A percentile compares a stretch with the other conserved stretches of the same genome.
These are phyloP conservation scores for Retiboletus fuscus DNA, from an alignment of 1,284 basidiomycete species.

Conservation along the genomic window DNA sequence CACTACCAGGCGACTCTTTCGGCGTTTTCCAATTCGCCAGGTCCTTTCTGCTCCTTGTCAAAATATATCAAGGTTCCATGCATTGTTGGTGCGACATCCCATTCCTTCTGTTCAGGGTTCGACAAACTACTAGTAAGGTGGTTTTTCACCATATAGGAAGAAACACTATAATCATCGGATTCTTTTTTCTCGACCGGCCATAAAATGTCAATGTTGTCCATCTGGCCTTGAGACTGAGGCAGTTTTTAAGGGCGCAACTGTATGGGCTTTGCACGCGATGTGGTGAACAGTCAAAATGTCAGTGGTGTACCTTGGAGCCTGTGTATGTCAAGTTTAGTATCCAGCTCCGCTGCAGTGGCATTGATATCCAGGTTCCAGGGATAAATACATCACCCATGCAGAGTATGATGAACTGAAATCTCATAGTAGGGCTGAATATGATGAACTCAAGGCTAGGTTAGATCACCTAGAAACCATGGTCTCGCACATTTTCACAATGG, in stretches of 20 bases:
- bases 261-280: slow-evolving; percentile 68
- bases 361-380: slow-evolving; percentile 51
- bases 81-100: too few species aligned
- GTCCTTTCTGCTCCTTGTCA: too few species aligned
- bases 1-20: too few species aligned
- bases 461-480: slow-evolving; percentile 54
- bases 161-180: too few species aligned
- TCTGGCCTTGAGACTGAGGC: slow-evolving; percentile 33
- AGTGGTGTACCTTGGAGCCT: slow-evolving; percentile 69
- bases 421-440: slow-evolving; percentile 57
- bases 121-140: too few species aligned
- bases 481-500: slow-evolving; percentile 45
- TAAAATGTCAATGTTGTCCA: background rate
- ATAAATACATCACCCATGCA: slow-evolving; percentile 65
- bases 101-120: too few species aligned
- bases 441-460: slow-evolving; percentile 59
- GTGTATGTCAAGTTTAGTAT: slow-evolving; percentile 54
- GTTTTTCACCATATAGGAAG: too few species aligned
- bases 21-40: too few species aligned
- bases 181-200: too few species aligned
- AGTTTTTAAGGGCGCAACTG: slow-evolving; percentile 58
- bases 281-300: slow-evolving; percentile 65
- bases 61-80: too few species aligned
- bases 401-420: slow-evolving; percentile 66
- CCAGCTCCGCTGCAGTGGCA: slow-evolving; percentile 22